Percentiles rank a stretch among this genome's conserved stretches.
Conservation (phyloP, 768 basidiomycete species). For the Favolaschia claudopus region DNA sequence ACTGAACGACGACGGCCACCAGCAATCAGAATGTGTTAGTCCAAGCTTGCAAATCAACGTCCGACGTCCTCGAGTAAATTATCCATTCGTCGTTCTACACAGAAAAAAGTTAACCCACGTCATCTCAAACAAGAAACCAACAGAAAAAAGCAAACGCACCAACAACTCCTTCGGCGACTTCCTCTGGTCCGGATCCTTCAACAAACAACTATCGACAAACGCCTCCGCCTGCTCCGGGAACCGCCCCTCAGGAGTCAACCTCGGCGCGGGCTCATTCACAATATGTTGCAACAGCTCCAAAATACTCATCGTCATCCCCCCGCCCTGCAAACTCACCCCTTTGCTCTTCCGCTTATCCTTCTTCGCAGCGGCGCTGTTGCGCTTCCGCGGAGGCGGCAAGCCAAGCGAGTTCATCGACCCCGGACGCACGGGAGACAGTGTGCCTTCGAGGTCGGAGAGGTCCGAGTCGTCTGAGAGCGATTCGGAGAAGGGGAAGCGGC, state of each 20-base stretch:
- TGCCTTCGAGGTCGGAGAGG: conserved; percentile 82
- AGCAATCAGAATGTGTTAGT: conserved; percentile 24
- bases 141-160: conserved; percentile 51
- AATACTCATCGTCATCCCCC: conserved; percentile 98
- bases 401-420: conserved; percentile 54
- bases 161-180: conserved; percentile 89
- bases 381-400: conserved; percentile 42
- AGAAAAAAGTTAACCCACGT: not conserved
- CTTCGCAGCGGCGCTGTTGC: conserved; percentile 53
- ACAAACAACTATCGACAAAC: conserved; percentile 89
- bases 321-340: conserved; percentile 93
- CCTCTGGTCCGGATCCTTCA: conserved; percentile 87
- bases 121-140: not conserved
- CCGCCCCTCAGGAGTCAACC: conserved; percentile 76
- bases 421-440: conserved; percentile 76
- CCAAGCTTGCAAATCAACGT: conserved; percentile 23
- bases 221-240: conserved; percentile 76
- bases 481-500: conserved; percentile 96
- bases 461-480: conserved; percentile 80
- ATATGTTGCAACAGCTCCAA: conserved; percentile 97
- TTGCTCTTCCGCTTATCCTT: conserved; percentile 88
- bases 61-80: conserved; percentile 10
- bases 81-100: conserved; percentile 24
- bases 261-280: conserved; percentile 97
- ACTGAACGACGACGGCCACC: too few relatives aligned